Percentiles rank a stretch among this genome's conserved stretches.
Conservation (phyloP, 192 early-diverging fungal species). For the Glomus cerebriforme region DNA sequence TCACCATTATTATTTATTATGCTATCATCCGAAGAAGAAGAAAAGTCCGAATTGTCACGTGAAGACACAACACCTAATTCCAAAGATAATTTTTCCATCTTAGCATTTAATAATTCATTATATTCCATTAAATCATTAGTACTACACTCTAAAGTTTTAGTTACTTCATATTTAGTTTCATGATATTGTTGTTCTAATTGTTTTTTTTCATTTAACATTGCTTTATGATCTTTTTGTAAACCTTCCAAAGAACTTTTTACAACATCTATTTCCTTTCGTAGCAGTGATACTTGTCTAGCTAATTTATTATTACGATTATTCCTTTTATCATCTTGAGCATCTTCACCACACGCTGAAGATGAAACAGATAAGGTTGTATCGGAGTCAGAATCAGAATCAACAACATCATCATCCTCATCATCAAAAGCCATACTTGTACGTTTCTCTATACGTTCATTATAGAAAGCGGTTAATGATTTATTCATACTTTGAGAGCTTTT, state of each 20-base stretch:
- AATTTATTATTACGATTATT: background rate
- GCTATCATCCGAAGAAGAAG: background rate
- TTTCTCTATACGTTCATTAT: constrained; percentile 34
- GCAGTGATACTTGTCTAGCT: background rate
- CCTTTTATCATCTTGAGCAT: background rate
- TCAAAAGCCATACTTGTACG: constrained; percentile 26
- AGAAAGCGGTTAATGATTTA: background rate
- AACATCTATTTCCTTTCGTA: constrained; percentile 29
- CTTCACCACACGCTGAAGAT: background rate
- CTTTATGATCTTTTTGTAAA: constrained; percentile 23
- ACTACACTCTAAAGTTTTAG: constrained; percentile 24
- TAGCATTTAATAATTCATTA: constrained; percentile 25
- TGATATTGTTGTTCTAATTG: constrained; percentile 28
- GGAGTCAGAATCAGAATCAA: background rate
- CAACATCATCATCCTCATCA: constrained; percentile 21
- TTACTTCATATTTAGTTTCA: constrained; percentile 21
- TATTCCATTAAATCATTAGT: background rate
- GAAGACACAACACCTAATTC: background rate
- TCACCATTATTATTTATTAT: constrained; percentile 1
- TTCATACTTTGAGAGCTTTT: background rate
- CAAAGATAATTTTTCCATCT: constrained; percentile 2
- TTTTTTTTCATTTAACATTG: constrained; percentile 31
- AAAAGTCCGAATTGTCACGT: background rate
- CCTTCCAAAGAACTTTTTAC: constrained; percentile 19
- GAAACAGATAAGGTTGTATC: constrained; percentile 8